These are phyloP conservation scores for Colletotrichum sansevieriae DNA, from an alignment of 2,329 filamentous ascomycete species.

Conservation along the genomic window DNA sequence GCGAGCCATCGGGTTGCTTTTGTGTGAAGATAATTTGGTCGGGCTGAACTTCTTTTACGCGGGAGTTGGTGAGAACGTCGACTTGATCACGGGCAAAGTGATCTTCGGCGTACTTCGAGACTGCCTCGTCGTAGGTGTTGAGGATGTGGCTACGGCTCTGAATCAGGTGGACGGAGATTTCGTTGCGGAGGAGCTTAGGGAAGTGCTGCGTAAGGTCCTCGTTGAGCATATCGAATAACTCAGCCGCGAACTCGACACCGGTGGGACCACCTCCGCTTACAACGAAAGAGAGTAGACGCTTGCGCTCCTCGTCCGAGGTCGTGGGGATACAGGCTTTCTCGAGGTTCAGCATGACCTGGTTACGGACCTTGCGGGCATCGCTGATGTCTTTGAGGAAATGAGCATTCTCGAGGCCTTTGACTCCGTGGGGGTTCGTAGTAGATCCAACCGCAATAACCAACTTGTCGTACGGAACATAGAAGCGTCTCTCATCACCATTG, in stretches of 20 bases:
- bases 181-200: slow-evolving; percentile 91
- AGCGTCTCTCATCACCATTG: slow-evolving; percentile 79
- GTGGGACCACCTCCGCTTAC: slow-evolving; percentile 95
- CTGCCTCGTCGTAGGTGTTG: slow-evolving; percentile 96
- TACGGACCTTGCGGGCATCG: slow-evolving; percentile 90
- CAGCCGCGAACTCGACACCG: slow-evolving; percentile 96
- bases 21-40: slow-evolving; percentile 94
- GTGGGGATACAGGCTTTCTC: slow-evolving; percentile 94
- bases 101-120: slow-evolving; percentile 92
- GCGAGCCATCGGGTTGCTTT: slow-evolving; percentile 77
- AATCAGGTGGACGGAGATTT: slow-evolving; percentile 97
- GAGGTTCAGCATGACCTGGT: slow-evolving; percentile 88
- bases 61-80: slow-evolving; percentile 90
- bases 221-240: slow-evolving; percentile 95
- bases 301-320: slow-evolving; percentile 88
- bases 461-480: slow-evolving; percentile 98
- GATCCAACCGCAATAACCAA: slow-evolving; percentile 93
- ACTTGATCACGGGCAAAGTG: slow-evolving; percentile 92
- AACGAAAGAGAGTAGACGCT: slow-evolving; percentile 92
- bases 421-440: slow-evolving; percentile 93
- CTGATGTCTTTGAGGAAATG: slow-evolving; percentile 96
- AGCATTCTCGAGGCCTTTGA: slow-evolving; percentile 93
- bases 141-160: slow-evolving; percentile 95
- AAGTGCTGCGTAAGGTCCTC: slow-evolving; percentile 90
- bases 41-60: slow-evolving; percentile 87